Evolutionary conservation across 2,329 filamentous ascomycete species (phyloP), one percentile per base, ranked within the genome.

Genomic region (Trichophyton verrucosum): DNA sequence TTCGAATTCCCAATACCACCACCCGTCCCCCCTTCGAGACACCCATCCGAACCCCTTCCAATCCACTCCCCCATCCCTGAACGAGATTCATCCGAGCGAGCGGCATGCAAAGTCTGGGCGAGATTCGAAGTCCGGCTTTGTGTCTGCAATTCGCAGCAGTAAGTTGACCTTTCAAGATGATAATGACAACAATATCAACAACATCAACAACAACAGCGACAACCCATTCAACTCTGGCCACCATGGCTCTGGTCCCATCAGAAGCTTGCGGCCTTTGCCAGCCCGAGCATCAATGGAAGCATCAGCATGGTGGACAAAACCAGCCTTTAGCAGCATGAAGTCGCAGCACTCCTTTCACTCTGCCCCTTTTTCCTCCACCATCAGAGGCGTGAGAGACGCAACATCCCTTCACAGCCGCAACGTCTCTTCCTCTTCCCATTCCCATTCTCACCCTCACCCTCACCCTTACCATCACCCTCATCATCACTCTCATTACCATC

Each of bases 41-140:
- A 24, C 62, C 3, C 65, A 66, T 20, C 20, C 59, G 9, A 63
- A 66, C 58, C 65, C 65, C 11, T 66, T 66, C 57, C 59, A 53
- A 47, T 58, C 46, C 11, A 44, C 65, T 20, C 65, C 65, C 9
- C 65, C 65, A 6, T 58, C 53, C 30, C 53, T 65, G 22, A 36
- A 46, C 38, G 56, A 47, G 40, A 38, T 38, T 13, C 62, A 58
- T 20, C 27, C 47, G n/a, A 58, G 55, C 22, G 40, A 40, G n/a
- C 46, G 42, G 22, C 20, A 61, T 33, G 61, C 36, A 49, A 53
- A 44, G 13, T 46, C 17, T 3, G 38, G 44, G n/a, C 46, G 42
- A 33, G 58, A 59, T 38, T 38, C 33, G 38, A 51, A 33, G 22
- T 27, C 57, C 38, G 56, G 60, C 38, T 53, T 40, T 24, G 27